Evolutionary conservation across 306 rosid species (phyloP).

Genomic region (Dryas octopetala): DNA sequence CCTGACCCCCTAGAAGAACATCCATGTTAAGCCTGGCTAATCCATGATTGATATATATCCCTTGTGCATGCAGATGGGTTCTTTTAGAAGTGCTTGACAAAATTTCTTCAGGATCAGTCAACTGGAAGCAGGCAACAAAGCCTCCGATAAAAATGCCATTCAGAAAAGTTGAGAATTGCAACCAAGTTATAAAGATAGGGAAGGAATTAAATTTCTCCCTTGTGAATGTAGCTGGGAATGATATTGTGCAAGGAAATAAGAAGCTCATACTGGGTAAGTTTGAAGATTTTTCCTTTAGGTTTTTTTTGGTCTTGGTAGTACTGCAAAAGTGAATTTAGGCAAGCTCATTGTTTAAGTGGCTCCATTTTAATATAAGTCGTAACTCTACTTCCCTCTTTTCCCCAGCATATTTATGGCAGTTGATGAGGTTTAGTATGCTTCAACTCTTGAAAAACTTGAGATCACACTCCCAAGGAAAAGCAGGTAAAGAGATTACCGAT

Average conservation of each 20-base stretch:
- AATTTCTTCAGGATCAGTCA: constrained; percentile 78
- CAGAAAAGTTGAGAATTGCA: constrained; percentile 97
- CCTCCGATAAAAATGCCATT: constrained; percentile 99
- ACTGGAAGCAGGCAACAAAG: constrained; percentile 95
- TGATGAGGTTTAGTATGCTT: constrained; percentile 94
- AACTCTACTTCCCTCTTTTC: constrained; percentile 29
- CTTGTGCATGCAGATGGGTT: constrained; percentile 74
- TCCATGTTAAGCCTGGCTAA: neutral
- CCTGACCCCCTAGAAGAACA: neutral
- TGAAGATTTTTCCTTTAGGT: constrained; percentile 2
- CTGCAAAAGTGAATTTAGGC: neutral
- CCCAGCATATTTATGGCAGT: constrained; percentile 94
- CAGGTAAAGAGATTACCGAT: constrained; percentile 85
- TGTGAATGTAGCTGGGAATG: constrained; percentile 96
- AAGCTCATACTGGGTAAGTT: constrained; percentile 86
- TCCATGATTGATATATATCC: constrained; percentile 29
- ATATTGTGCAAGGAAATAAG: constrained; percentile 97
- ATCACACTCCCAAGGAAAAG: constrained; percentile 82
- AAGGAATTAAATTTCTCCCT: constrained; percentile 82
- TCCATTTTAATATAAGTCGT: neutral
- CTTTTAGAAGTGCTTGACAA: constrained; percentile 97
- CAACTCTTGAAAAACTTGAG: constrained; percentile 93
- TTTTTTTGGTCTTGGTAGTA: neutral
- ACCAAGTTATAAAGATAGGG: constrained; percentile 89
- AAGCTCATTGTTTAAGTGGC: neutral